Evolutionary conservation across 1,139 yeast species (phyloP), one percentile per base, ranked within the genome.

Genomic region (Pichia sp.): DNA sequence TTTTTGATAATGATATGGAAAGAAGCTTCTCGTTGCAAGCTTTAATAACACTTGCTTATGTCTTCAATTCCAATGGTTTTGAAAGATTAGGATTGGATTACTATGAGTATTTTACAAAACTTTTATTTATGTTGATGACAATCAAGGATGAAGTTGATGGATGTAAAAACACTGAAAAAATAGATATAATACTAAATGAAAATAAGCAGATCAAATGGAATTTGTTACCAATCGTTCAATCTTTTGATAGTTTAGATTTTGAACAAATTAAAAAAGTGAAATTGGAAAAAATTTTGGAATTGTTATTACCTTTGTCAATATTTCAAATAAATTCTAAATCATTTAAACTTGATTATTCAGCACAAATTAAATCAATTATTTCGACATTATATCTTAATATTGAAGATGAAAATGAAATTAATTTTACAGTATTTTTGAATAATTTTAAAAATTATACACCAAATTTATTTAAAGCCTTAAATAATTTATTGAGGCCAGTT

Each of bases 141-240:
- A 28, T 48, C 22, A 27, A 39, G 58, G 58, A 51, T 42, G 16
- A 48, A 50, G 14, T 45, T 49, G 45, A 48, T 54, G 47, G 44
- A 44, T 27, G 44, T 45, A n/a, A 22, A 14, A 41, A 42, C 16
- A 39, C 45, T 10, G 53, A 50, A 7, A 56, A 67, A 3, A 62
- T 75, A 50, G 79, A 71, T 0, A 65, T 71, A 30, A 75, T 74
- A 58, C 60, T 74, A 50, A 73, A 73, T 56, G 67, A 70, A 55
- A 61, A 43, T 51, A 49, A 49, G 25, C 48, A 39, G 41, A 47
- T 64, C 0, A 61, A 59, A 49, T 65, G 68, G 69, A 33, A 52
- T 2, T 50, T 62, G 3, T 45, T 58, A 14, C 67, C 68, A 0
- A 52, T 58, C 30, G 54, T 65, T 5, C 67, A 63, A 51, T 61